Evolutionary conservation across 2,329 filamentous ascomycete genomes (phyloP).

Genomic region (Diaporthe citrichinensis): DNA sequence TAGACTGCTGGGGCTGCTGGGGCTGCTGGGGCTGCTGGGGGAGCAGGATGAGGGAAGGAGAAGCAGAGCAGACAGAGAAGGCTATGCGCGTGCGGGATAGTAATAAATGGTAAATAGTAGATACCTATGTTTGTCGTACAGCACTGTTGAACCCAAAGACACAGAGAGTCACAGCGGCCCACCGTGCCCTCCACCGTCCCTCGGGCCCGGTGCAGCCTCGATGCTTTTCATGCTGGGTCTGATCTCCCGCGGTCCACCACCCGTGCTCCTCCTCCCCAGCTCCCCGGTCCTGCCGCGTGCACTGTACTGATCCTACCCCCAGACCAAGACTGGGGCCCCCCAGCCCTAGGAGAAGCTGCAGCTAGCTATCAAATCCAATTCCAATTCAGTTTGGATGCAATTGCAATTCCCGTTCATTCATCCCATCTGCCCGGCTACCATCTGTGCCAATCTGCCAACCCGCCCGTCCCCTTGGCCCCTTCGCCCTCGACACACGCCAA

Average conservation of each 20-base stretch:
- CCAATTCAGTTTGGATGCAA: constrained; percentile 5
- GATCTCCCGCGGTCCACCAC: constrained; percentile 15
- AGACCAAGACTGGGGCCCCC: constrained; percentile 11
- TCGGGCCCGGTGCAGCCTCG: not conserved
- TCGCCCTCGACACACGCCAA: constrained; percentile 4
- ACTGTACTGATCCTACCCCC: constrained; percentile 6
- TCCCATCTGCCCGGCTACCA: not conserved
- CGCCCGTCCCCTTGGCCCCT: not conserved
- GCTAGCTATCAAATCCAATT: constrained; percentile 22
- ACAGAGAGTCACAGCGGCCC: not conserved
- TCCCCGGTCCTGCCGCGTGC: constrained; percentile 11
- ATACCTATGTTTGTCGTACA: not conserved
- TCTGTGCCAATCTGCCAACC: not conserved
- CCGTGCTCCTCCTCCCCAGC: not conserved
- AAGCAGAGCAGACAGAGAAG: not conserved
- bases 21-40: too few species aligned
- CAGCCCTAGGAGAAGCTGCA: constrained; percentile 2
- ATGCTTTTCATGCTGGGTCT: constrained; percentile 16
- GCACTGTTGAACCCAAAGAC: not conserved
- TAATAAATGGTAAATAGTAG: not conserved
- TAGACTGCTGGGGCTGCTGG: not conserved
- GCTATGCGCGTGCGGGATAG: not conserved
- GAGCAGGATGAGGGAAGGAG: not conserved
- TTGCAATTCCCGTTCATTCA: not conserved
- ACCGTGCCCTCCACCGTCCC: not conserved